phyloP scores from a whole-genome alignment of 2,329 filamentous ascomycete species.

The Fusarium buharicum region DNA sequence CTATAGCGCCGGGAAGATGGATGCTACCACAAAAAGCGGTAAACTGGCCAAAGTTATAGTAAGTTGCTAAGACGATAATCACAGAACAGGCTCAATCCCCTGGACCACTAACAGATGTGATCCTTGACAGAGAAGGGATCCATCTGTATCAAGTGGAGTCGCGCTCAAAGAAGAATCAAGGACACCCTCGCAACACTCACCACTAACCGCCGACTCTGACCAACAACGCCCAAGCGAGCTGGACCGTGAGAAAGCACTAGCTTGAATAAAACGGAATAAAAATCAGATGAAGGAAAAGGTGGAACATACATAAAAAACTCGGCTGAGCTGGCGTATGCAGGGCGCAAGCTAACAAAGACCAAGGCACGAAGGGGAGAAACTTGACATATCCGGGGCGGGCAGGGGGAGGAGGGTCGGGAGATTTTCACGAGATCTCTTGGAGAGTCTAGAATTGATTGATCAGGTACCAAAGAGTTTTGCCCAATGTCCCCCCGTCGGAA shows the following conservation, averaged over 20 bases:
- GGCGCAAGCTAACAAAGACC: slow-evolving; percentile 20
- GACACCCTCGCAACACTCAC: slow-evolving; percentile 8
- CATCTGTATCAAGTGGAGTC: slow-evolving; percentile 4
- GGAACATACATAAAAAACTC: slow-evolving; percentile 4
- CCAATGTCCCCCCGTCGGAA: slow-evolving; percentile 30
- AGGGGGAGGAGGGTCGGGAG: slow-evolving; percentile 1
- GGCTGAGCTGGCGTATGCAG: slow-evolving; percentile 27
- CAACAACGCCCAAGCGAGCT: slow-evolving; percentile 7
- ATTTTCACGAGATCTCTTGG: slow-evolving; percentile 15
- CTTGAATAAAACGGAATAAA: background rate
- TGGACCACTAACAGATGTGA: background rate
- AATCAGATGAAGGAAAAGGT: slow-evolving; percentile 13
- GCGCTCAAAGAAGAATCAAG: slow-evolving; percentile 8
- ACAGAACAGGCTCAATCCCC: background rate
- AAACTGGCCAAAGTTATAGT: background rate
- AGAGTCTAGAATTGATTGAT: slow-evolving; percentile 4
- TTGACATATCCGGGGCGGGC: too few relatives aligned
- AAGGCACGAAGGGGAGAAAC: slow-evolving; percentile 16
- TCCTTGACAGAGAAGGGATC: slow-evolving; percentile 5
- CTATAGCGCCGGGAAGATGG: too few relatives aligned
- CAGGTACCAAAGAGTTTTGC: slow-evolving; percentile 32
- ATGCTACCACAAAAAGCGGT: background rate
- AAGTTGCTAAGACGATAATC: too few relatives aligned
- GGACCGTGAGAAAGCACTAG: slow-evolving; percentile 21
- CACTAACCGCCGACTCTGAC: background rate